These are phyloP conservation scores for Corchorus olitorius DNA, from an alignment of 345 rosid genomes.

Conservation along the genomic window DNA sequence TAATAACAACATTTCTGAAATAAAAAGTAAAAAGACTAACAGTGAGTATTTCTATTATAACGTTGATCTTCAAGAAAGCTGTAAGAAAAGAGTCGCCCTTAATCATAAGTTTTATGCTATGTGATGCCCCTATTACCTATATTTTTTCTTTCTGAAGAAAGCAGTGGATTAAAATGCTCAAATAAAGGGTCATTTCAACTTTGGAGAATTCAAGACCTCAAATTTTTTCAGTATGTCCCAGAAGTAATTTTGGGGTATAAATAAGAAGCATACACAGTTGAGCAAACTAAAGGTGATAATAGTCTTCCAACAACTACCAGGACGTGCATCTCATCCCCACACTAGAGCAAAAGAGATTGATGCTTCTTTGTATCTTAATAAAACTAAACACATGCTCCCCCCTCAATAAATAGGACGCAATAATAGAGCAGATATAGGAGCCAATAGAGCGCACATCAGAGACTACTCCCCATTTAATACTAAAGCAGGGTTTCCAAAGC, in stretches of 20 bases:
- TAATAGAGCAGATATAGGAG: no score
- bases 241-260: not conserved
- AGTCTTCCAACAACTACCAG: not conserved
- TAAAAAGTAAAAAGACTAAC: conserved; percentile 2
- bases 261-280: not conserved
- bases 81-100: not conserved
- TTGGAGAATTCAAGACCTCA: not conserved
- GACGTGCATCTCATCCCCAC: not conserved
- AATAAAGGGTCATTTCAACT: not conserved
- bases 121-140: not conserved
- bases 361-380: not conserved
- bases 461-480: no score
- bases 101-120: not conserved
- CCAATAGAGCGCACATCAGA: no score
- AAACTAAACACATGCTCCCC: not conserved
- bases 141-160: not conserved
- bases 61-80: not conserved
- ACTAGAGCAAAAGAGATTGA: not conserved
- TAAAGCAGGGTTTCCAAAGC: not conserved
- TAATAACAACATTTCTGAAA: conserved; percentile 82
- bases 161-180: not conserved
- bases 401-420: no score
- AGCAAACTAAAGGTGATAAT: not conserved
- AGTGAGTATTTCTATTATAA: not conserved
- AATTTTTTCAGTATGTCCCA: not conserved